Percentiles rank a stretch among this genome's conserved stretches.
These are phyloP conservation scores for Avena eriantha DNA, from an alignment of 176 grass and related monocot genomes.

Conservation along the genomic window DNA sequence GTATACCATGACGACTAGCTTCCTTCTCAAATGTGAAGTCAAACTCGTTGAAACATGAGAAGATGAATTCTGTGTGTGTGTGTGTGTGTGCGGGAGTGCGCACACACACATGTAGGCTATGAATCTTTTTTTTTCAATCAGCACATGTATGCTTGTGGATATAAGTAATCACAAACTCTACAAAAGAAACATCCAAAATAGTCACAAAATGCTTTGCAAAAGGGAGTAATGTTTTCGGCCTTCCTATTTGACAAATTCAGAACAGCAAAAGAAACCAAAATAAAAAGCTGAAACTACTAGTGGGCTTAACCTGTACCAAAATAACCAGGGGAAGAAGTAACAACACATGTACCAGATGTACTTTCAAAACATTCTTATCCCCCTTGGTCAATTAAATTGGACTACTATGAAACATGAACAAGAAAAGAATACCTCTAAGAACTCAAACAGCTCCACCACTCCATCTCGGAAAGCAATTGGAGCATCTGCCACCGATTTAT, in stretches of 20 bases:
- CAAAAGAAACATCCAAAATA: slow-evolving; percentile 16
- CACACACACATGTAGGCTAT: not conserved
- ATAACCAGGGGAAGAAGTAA: not conserved
- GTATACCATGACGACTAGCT: slow-evolving; percentile 16
- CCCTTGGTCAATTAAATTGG: not conserved
- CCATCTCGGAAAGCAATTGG: slow-evolving; percentile 91
- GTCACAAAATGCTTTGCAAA: not conserved
- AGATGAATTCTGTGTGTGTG: not conserved
- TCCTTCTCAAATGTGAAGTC: slow-evolving; percentile 26
- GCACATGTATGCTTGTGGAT: not conserved
- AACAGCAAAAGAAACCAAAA: not conserved
- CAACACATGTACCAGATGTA: not conserved
- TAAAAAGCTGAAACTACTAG: not conserved
- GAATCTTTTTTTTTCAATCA: not conserved
- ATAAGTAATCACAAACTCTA: not conserved
- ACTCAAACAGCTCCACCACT: slow-evolving; percentile 82
- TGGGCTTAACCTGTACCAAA: not conserved
- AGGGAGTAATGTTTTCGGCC: not conserved
- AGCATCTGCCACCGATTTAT: slow-evolving; percentile 81
- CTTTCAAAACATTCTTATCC: not conserved
- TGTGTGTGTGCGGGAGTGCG: too few relatives aligned
- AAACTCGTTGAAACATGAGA: slow-evolving; percentile 7
- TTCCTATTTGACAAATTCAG: slow-evolving; percentile 22
- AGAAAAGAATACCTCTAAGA: slow-evolving; percentile 73
- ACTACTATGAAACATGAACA: slow-evolving; percentile 14